Evolutionary conservation across 192 early-diverging fungal species (phyloP).

Genomic region (Linnemannia schmuckeri): DNA sequence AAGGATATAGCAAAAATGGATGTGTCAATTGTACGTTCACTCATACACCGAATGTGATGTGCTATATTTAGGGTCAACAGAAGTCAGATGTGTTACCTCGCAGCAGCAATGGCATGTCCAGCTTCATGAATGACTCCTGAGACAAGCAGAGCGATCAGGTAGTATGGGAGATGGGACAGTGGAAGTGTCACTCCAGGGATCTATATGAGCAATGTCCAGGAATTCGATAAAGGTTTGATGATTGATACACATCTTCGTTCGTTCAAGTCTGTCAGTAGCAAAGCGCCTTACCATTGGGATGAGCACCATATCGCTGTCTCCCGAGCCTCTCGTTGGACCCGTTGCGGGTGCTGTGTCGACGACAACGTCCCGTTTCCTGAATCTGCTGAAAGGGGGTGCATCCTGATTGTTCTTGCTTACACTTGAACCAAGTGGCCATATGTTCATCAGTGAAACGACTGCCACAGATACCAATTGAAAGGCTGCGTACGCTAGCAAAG

Average conservation of each 20-base stretch:
- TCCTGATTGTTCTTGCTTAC: not conserved
- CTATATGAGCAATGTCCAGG: constrained; percentile 48
- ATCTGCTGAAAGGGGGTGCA: not conserved
- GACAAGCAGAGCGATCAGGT: constrained; percentile 71
- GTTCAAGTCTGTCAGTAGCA: not conserved
- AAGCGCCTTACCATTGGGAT: constrained; percentile 70
- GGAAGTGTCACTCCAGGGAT: constrained; percentile 85
- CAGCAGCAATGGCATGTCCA: constrained; percentile 82
- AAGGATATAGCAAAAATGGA: constrained; percentile 6
- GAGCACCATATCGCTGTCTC: constrained; percentile 61
- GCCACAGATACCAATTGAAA: constrained; percentile 48
- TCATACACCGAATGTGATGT: not conserved
- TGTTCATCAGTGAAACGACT: constrained; percentile 12
- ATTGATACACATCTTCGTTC: not conserved
- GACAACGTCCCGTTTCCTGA: constrained; percentile 25
- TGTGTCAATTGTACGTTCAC: not conserved
- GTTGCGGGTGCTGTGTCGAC: constrained; percentile 12
- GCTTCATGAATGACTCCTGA: constrained; percentile 79
- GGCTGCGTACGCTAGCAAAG: constrained; percentile 63
- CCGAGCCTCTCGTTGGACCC: constrained; percentile 30
- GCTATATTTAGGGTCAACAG: not conserved
- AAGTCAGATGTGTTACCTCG: constrained; percentile 56
- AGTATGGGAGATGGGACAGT: constrained; percentile 74
- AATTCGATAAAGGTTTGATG: not conserved
- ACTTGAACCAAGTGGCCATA: constrained; percentile 16